phyloP scores from a whole-genome alignment of 345 rosid species.

The Camelina neglecta region DNA sequence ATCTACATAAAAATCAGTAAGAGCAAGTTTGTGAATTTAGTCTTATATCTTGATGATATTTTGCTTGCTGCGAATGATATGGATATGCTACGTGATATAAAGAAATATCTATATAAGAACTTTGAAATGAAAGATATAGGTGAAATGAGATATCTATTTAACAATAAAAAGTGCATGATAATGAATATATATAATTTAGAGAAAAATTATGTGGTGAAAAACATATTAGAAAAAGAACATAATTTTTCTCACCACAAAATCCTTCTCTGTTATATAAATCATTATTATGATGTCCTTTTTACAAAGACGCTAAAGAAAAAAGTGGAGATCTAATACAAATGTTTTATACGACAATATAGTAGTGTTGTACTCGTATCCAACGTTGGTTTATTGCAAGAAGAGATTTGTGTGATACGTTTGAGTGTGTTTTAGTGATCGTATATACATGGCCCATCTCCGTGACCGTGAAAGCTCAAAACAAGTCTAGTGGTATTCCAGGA shows the following conservation, averaged over 20 bases:
- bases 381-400: no score
- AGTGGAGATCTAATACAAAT: neutral
- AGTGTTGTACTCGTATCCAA: neutral
- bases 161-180: constrained; percentile 3
- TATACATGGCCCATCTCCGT: no score
- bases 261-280: constrained; percentile 11
- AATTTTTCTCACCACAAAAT: constrained; percentile 32
- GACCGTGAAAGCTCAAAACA: no score
- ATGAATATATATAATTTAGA: constrained; percentile 9
- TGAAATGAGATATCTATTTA: neutral
- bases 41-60: no score
- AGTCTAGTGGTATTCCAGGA: no score
- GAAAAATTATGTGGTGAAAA: constrained; percentile 22
- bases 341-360: constrained; percentile 1
- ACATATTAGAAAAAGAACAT: constrained; percentile 7
- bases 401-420: neutral
- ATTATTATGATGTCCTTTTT: constrained; percentile 12
- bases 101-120: no score
- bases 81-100: no score
- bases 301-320: constrained; percentile 1
- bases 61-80: no score
- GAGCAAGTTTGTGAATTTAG: no score
- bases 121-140: no score
- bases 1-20: no score
- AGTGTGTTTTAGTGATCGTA: neutral